These are phyloP conservation scores for Sergeia podlipaevii DNA, from an alignment of 208 protist genomes.

Conservation along the genomic window DNA sequence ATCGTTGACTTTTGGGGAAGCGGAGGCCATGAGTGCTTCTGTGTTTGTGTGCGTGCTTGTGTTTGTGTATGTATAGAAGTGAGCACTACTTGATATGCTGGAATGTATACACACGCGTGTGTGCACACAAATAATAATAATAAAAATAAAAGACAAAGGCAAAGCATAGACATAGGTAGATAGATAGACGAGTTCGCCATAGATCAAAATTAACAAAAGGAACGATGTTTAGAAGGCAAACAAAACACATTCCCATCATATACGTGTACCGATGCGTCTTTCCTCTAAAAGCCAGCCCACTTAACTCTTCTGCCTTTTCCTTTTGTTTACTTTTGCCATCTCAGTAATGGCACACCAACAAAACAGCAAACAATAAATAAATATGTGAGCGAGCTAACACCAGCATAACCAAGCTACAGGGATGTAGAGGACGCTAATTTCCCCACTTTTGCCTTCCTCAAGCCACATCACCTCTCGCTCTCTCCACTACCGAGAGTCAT, in stretches of 20 bases:
- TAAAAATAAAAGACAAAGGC: slow-evolving; percentile 9
- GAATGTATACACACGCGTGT: background rate
- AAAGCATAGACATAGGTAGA: background rate
- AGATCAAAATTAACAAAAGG: slow-evolving; percentile 8
- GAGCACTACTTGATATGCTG: background rate
- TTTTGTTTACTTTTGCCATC: background rate
- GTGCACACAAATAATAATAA: background rate
- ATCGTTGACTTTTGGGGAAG: slow-evolving; percentile 5
- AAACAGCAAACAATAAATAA: background rate
- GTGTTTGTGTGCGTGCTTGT: slow-evolving; percentile 12
- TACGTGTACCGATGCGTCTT: background rate
- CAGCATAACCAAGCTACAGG: too few species aligned
- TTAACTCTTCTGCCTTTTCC: background rate
- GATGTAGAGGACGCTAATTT: background rate
- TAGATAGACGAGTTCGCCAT: slow-evolving; percentile 2
- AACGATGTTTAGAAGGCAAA: slow-evolving; percentile 10
- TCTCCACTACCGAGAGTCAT: background rate
- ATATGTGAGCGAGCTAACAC: background rate
- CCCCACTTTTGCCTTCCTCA: background rate
- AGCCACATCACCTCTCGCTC: too few species aligned
- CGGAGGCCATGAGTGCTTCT: slow-evolving; percentile 9
- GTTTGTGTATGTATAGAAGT: slow-evolving; percentile 1
- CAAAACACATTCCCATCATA: background rate
- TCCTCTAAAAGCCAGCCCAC: background rate
- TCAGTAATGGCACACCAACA: background rate